Evolutionary conservation across 192 early-diverging fungal genomes (phyloP), one percentile per base, ranked within the genome.

Genomic region (Borealophlyctis nickersoniae): DNA sequence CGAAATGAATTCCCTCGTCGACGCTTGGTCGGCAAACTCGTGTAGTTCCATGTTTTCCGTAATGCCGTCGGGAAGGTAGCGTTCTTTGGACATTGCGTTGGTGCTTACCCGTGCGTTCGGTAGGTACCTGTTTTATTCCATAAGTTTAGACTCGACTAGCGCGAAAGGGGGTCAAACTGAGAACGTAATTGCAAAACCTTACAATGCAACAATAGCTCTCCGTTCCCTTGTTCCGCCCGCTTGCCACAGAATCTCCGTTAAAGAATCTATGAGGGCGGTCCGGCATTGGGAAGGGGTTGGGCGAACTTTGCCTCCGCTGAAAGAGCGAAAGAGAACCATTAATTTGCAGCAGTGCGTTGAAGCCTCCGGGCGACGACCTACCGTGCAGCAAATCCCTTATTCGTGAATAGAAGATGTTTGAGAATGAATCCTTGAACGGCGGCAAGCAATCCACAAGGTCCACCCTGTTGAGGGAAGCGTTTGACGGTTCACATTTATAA

Each of bases 381-480:
- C 64, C 62, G 62, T 16, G 65, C 49, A 28, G 51, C 73, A 50
- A 52, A 58, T 52, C 49, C 45, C 31, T 54, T 34, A 14, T 61
- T 58, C 34, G 45, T 63, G 30, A 73, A 77, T 31, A 66, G 23
- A 27, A 81, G 33, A 52, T 81, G 55, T 56, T 80, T 76, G 26
- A 83, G 23, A 9, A 83, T 31, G 30, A 52, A 48, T 1, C 72
- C 79, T 63, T 83, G 81, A 13, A 82, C 70, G 19, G 65, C 63
- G 0, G 81, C 79, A 56, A 83, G 58, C 22, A 83, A 51, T 24
- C 81, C 81, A 69, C 81, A 83, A 2, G 81, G 81, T 7, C 81
- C 81, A 2, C 81, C 79, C 71, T n/a, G n/a, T 77, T 31, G 2
- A 27, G 26, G 11, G 16, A 51, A 32, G 23, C 4, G 13, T n/a